These are phyloP conservation scores for Tricholomella constricta DNA, from an alignment of 768 basidiomycete genomes.

Conservation along the genomic window DNA sequence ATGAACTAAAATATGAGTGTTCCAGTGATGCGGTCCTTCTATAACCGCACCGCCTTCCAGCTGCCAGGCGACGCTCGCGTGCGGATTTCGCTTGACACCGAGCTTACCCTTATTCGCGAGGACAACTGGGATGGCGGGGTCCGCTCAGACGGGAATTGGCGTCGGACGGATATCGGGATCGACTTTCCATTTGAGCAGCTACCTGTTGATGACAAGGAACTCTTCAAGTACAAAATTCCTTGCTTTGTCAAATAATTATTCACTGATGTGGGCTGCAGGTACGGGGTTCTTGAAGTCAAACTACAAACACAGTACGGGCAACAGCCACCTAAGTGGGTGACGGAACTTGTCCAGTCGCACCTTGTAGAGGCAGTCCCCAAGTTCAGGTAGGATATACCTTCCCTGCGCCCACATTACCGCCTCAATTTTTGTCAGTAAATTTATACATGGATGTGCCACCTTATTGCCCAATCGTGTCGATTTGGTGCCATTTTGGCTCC, in stretches of 20 bases:
- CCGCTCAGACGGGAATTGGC: constrained; percentile 90
- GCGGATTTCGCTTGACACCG: constrained; percentile 97
- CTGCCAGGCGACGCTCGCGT: constrained; percentile 98
- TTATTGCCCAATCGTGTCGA: constrained; percentile 91
- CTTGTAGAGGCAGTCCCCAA: constrained; percentile 97
- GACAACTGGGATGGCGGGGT: constrained; percentile 90
- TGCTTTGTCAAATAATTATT: background rate
- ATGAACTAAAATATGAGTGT: background rate
- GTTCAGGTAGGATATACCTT: constrained; percentile 62
- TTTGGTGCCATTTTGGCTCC: constrained; percentile 97
- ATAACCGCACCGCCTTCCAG: constrained; percentile 99
- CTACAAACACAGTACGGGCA: constrained; percentile 95
- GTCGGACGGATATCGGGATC: constrained; percentile 90
- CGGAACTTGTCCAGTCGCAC: constrained; percentile 93
- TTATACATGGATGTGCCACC: constrained; percentile 95
- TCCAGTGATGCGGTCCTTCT: constrained; percentile 93
- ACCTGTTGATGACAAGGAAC: constrained; percentile 76
- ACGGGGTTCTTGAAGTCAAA: constrained; percentile 97
- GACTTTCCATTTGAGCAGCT: constrained; percentile 88
- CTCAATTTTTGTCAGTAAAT: constrained; percentile 58
- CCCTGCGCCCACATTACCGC: background rate
- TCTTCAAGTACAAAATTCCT: constrained; percentile 70
- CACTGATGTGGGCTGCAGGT: constrained; percentile 36
- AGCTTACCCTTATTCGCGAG: constrained; percentile 91
- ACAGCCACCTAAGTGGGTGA: constrained; percentile 94